Evolutionary conservation across 371 early-diverging fungal genomes (phyloP).

Genomic region (Basidiobolus meristosporus): DNA sequence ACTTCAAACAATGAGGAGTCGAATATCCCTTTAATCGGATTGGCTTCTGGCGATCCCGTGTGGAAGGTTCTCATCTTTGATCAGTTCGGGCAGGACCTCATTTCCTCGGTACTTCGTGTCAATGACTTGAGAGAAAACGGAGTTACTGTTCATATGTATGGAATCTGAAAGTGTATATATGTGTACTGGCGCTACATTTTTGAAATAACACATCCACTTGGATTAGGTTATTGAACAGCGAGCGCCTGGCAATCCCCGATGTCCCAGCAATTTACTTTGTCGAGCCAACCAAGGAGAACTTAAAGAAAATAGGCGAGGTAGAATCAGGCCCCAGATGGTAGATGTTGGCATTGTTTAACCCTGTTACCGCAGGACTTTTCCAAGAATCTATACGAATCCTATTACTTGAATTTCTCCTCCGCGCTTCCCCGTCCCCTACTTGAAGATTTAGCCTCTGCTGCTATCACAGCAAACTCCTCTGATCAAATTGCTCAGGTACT

Average conservation of each 20-base stretch:
- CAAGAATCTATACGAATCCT: slow-evolving; percentile 81
- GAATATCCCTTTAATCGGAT: slow-evolving; percentile 8
- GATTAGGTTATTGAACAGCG: slow-evolving; percentile 46
- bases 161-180: slow-evolving; percentile 12
- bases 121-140: slow-evolving; percentile 95
- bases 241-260: slow-evolving; percentile 76
- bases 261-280: slow-evolving; percentile 98
- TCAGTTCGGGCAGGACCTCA: slow-evolving; percentile 78
- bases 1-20: slow-evolving; percentile 7
- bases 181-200: neutral
- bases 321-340: neutral
- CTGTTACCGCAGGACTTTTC: slow-evolving; percentile 63
- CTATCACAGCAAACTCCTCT: slow-evolving; percentile 48
- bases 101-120: slow-evolving; percentile 92
- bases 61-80: slow-evolving; percentile 99
- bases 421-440: slow-evolving; percentile 74
- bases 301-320: slow-evolving; percentile 60
- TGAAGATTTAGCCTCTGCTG: slow-evolving; percentile 79
- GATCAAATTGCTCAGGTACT: slow-evolving; percentile 56
- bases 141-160: slow-evolving; percentile 90
- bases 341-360: neutral
- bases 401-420: slow-evolving; percentile 88
- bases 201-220: neutral
- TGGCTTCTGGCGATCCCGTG: slow-evolving; percentile 14
- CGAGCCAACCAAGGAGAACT: slow-evolving; percentile 72